Evolutionary conservation across 805 yeast species (phyloP).

Genomic region (Hanseniaspora thailandica): DNA sequence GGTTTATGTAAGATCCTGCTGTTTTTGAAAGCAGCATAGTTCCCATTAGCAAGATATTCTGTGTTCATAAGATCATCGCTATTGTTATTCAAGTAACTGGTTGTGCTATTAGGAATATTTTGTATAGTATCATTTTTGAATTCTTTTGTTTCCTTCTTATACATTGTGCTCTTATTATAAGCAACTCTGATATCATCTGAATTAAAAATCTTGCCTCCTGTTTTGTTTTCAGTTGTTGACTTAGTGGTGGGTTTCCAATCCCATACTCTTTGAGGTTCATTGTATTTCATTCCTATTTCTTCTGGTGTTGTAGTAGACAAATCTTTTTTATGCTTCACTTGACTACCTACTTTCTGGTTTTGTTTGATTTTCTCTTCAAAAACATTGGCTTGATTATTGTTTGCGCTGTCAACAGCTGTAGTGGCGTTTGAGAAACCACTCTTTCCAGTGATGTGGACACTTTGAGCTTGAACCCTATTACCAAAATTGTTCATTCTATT

Average conservation of each 20-base stretch:
- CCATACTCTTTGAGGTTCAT: slow-evolving; percentile 10
- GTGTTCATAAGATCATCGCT: slow-evolving; percentile 8
- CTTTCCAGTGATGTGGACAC: slow-evolving; percentile 1
- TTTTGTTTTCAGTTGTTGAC: not conserved
- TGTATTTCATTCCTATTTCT: slow-evolving; percentile 14
- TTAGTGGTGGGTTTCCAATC: not conserved
- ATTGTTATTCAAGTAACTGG: not conserved
- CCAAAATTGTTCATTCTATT: not conserved
- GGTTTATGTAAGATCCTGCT: not conserved
- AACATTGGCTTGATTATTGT: not conserved
- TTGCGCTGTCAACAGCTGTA: slow-evolving; percentile 14
- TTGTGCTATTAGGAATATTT: not conserved
- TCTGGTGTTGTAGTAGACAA: slow-evolving; percentile 14
- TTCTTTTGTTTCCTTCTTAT: not conserved
- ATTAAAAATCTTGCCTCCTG: not conserved
- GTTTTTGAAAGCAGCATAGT: not conserved
- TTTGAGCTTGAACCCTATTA: not conserved
- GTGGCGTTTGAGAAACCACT: slow-evolving; percentile 15
- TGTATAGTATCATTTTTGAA: not conserved
- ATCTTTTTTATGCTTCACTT: not conserved
- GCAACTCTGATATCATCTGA: not conserved
- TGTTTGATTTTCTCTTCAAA: not conserved
- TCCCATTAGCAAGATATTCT: not conserved
- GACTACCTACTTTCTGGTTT: not conserved
- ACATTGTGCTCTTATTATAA: not conserved